Conservation (phyloP, 2,329 filamentous ascomycete species). For the Colletotrichum graminicola region DNA sequence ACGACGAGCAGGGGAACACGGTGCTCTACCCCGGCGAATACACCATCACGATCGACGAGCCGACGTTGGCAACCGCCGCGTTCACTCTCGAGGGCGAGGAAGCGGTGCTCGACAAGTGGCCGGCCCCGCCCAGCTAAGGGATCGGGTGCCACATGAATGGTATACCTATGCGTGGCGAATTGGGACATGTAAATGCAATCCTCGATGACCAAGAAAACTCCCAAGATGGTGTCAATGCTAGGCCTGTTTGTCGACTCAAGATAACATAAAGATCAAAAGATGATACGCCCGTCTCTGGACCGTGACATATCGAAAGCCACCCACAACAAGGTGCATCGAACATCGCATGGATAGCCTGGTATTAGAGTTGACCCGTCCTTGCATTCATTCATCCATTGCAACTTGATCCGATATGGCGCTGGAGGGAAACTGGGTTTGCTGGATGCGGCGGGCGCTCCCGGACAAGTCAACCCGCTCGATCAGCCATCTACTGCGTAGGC, state of each 20-base stretch:
- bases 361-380: too few relatives aligned
- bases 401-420: neutral
- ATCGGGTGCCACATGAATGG: rapidly evolving
- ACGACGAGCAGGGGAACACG: neutral
- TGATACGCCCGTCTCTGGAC: neutral
- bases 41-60: neutral
- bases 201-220: neutral
- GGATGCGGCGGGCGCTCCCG: neutral
- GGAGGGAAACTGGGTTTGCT: neutral
- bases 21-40: neutral
- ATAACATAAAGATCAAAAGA: neutral
- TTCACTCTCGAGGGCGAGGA: neutral
- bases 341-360: neutral
- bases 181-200: too few relatives aligned
- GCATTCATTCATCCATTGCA: too few relatives aligned
- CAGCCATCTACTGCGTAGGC: neutral
- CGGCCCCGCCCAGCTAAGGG: neutral
- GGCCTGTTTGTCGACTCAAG: neutral
- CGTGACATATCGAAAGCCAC: neutral
- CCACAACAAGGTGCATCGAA: neutral
- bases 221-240: neutral
- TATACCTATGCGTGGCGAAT: neutral
- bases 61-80: neutral
- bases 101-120: neutral
- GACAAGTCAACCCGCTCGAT: neutral